Percentiles rank a stretch among this genome's conserved stretches.
Conservation (phyloP, 805 yeast species). For the Starmera quercuum region DNA sequence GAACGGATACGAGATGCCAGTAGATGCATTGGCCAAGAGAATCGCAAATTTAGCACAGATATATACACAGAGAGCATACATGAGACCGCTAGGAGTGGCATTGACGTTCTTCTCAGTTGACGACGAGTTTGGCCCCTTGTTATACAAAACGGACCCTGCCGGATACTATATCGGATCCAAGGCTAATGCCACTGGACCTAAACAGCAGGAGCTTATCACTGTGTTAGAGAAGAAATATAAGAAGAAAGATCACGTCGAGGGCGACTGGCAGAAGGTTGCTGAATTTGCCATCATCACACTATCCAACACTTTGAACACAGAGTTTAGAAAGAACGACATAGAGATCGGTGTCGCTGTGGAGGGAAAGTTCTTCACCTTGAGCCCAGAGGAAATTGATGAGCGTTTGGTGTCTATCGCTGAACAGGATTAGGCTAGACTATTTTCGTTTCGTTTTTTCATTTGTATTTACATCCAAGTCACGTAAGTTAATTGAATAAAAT, state of each 20-base stretch:
- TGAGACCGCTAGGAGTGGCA: constrained; percentile 97
- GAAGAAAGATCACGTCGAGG: constrained; percentile 58
- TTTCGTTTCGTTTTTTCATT: too few relatives aligned
- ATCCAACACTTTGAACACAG: constrained; percentile 83
- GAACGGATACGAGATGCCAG: constrained; percentile 96
- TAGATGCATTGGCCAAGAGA: constrained; percentile 84
- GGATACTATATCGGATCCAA: constrained; percentile 88
- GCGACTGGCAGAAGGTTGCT: constrained; percentile 83
- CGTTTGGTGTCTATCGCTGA: constrained; percentile 92
- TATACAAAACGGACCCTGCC: constrained; percentile 95
- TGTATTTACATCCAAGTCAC: too few relatives aligned
- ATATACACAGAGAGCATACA: constrained; percentile 95
- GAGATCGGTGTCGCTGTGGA: constrained; percentile 86
- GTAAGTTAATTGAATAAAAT: too few relatives aligned
- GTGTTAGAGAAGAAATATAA: constrained; percentile 86
- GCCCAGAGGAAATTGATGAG: constrained; percentile 89
- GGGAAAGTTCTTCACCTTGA: constrained; percentile 62
- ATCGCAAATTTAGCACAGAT: constrained; percentile 94
- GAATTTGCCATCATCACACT: constrained; percentile 85
- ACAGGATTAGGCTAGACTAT: constrained; percentile 62
- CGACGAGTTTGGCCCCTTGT: constrained; percentile 83
- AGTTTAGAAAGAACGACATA: constrained; percentile 86
- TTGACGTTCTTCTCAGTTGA: constrained; percentile 83
- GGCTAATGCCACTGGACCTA: constrained; percentile 94
- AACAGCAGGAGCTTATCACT: constrained; percentile 91